A percentile compares a stretch with the other conserved stretches of the same genome.
These are phyloP conservation scores for Alternaria arbusti DNA, from an alignment of 2,329 filamentous ascomycete species.

Conservation along the genomic window DNA sequence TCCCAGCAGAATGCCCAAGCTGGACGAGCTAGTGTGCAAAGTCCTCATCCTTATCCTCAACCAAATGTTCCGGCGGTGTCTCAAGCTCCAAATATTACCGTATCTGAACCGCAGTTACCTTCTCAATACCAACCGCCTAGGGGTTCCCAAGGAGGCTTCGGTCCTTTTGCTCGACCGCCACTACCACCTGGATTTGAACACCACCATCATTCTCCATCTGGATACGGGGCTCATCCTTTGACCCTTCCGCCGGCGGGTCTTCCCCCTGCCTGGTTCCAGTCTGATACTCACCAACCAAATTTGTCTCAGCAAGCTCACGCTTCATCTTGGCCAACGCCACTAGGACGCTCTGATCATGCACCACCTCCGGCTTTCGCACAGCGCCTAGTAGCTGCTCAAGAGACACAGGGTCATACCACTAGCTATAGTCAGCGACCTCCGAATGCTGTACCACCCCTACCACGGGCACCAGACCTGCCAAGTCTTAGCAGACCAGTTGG, in stretches of 20 bases:
- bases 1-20: background rate
- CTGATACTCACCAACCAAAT: background rate
- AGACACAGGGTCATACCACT: background rate
- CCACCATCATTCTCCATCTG: background rate
- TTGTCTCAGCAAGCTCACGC: background rate
- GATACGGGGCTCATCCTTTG: background rate
- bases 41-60: background rate
- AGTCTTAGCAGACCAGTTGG: background rate
- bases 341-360: background rate
- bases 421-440: background rate
- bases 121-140: background rate
- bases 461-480: background rate
- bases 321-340: background rate
- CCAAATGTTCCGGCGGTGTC: background rate
- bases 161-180: background rate
- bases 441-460: background rate
- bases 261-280: background rate
- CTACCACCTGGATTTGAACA: background rate
- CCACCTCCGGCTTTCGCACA: constrained; percentile 2
- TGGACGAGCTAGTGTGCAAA: background rate
- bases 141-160: background rate
- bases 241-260: background rate
- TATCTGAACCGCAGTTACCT: background rate
- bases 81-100: background rate
- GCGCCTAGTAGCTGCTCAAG: background rate